Evolutionary conservation across 2,329 filamentous ascomycete genomes (phyloP), one percentile per base, ranked within the genome.

Genomic region (Didymellaceae sp.): DNA sequence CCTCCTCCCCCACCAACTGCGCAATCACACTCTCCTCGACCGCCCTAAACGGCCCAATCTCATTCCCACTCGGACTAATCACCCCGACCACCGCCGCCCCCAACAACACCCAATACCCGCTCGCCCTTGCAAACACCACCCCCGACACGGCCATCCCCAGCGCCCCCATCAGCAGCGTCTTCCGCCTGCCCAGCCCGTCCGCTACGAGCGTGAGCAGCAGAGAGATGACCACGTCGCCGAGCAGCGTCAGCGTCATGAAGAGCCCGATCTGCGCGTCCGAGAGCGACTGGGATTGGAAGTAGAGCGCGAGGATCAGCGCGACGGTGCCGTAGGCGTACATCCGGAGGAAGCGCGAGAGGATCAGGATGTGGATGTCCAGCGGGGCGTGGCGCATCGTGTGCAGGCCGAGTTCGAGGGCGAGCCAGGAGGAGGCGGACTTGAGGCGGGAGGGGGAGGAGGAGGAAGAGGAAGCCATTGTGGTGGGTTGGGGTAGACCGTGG

Each of bases 11-110:
- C 5, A 71, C 66, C 18, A 75, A 52, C 54, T 73, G 70, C 22
- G 73, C 68, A 33, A 75, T 38, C 14, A 65, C 72, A 22, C 67
- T 71, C 54, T 75, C 73, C 37, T 75, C 73, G 1, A 75, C 63
- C 2, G 73, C 72, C 21, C 73, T 59, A 38, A 75, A 75, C 3
- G 73, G 73, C 6, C 73, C 73, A 56, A 75, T 74, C 55, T 75
- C 73, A 30, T 70, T 73, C 21, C 73, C 73, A 31, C 62, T 70
- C 8, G 71, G 68, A 48, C 70, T 73, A 13, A 75, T 69, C 0
- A 75, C 72, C 1, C 73, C 73, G 6, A 75, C 35, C 10, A 75
- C 65, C 3, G 73, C 71, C 2, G 71, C 72, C 4, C 58, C 16
- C 3, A 75, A 58, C 16, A 75, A 34, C 2, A 65, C 54, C 22